These are phyloP conservation scores for Chaetomium sp. DNA, from an alignment of 2,329 filamentous ascomycete genomes.

Conservation along the genomic window DNA sequence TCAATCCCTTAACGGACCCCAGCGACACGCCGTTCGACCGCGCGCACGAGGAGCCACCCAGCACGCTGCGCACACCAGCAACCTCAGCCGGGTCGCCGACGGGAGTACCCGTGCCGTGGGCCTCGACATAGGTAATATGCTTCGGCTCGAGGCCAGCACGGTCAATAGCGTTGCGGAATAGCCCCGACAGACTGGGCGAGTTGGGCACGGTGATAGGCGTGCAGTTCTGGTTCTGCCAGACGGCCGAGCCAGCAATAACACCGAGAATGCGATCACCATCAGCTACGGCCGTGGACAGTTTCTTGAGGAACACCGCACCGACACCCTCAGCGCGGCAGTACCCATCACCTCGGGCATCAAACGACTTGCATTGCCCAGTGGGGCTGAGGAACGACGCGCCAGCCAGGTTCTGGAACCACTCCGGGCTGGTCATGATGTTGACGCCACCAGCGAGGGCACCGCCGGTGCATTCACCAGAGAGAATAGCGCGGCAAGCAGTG, in stretches of 20 bases:
- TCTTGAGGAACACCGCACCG: constrained; percentile 41
- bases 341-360: constrained; percentile 34
- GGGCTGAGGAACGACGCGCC: constrained; percentile 29
- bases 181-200: constrained; percentile 19
- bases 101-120: constrained; percentile 38
- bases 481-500: constrained; percentile 28
- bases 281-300: constrained; percentile 37
- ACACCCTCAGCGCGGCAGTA: constrained; percentile 48
- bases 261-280: constrained; percentile 41
- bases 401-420: constrained; percentile 20
- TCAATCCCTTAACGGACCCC: constrained; percentile 26
- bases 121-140: constrained; percentile 30
- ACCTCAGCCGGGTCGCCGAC: neutral
- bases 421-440: constrained; percentile 26
- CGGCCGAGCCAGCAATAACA: constrained; percentile 32
- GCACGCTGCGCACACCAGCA: neutral
- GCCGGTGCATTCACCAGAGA: constrained; percentile 24
- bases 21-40: constrained; percentile 1
- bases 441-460: constrained; percentile 30
- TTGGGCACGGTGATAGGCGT: constrained; percentile 21
- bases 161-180: constrained; percentile 29
- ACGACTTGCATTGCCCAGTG: constrained; percentile 30
- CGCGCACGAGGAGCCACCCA: neutral
- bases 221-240: constrained; percentile 38
- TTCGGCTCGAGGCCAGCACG: constrained; percentile 22